phyloP scores from a whole-genome alignment of 106 monocot species.

The Iris macrosiphon region DNA sequence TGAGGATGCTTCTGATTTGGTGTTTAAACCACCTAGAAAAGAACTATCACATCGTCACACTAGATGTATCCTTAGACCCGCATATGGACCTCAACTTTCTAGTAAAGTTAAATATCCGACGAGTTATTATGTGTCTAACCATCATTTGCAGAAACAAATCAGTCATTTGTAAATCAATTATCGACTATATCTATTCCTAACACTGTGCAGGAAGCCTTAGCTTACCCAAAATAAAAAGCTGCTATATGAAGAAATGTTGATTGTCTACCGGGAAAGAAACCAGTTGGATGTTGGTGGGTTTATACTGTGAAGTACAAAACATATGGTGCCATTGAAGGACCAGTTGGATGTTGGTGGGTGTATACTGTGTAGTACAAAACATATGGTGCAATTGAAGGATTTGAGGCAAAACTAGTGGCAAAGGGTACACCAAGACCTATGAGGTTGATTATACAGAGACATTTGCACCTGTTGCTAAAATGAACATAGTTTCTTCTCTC shows the following conservation, averaged over 20 bases:
- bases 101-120: slow-evolving; percentile 11
- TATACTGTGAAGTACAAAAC: too few relatives aligned
- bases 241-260: background rate
- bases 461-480: slow-evolving; percentile 11
- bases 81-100: slow-evolving; percentile 10
- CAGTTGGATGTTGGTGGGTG: slow-evolving; percentile 2
- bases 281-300: background rate
- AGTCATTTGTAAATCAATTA: background rate
- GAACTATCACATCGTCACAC: background rate
- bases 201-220: too few relatives aligned
- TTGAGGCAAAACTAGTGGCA: too few relatives aligned
- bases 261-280: background rate
- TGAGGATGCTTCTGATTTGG: background rate
- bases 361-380: too few relatives aligned
- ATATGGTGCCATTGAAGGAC: too few relatives aligned
- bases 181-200: too few relatives aligned
- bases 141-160: slow-evolving; percentile 1
- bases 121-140: slow-evolving; percentile 8
- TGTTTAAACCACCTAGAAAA: background rate
- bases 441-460: slow-evolving; percentile 11
- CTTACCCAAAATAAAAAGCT: background rate
- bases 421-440: background rate
- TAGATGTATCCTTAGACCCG: background rate
- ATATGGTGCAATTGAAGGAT: too few relatives aligned
- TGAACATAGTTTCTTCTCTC: too few relatives aligned